phyloP scores from a whole-genome alignment of 257 asterid genomes.

The Salvia splendens region DNA sequence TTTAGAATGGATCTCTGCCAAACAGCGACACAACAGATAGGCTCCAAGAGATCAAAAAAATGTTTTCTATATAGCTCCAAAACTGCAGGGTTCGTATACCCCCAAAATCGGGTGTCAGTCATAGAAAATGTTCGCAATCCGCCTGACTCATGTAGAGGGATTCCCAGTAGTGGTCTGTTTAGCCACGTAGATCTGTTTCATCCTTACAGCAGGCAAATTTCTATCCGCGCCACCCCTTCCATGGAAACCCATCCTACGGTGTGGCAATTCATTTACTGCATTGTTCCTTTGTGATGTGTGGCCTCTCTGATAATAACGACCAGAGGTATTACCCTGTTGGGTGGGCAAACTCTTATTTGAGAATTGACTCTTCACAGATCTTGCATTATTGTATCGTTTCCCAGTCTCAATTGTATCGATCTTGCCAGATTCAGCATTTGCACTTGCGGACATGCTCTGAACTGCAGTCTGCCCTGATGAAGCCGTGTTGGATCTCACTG shows the following conservation, averaged over 20 bases:
- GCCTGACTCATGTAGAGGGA: conserved; percentile 44
- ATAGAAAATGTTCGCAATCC: conserved; percentile 12
- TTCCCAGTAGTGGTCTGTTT: conserved; percentile 61
- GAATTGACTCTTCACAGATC: conserved; percentile 45
- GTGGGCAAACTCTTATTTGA: conserved; percentile 51
- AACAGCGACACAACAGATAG: conserved; percentile 19
- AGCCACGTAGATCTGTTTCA: conserved; percentile 89
- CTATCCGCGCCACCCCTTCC: conserved; percentile 68
- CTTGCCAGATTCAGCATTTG: conserved; percentile 48
- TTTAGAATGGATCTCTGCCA: conserved; percentile 1
- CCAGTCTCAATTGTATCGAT: conserved; percentile 33
- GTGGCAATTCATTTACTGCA: conserved; percentile 63
- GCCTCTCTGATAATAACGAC: conserved; percentile 61
- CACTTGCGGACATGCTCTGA: conserved; percentile 45
- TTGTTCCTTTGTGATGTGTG: conserved; percentile 58
- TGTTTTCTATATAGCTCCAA: conserved; percentile 24
- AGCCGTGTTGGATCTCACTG: conserved; percentile 43
- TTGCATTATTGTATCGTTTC: conserved; percentile 43
- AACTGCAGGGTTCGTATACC: conserved; percentile 9
- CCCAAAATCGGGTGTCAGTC: conserved; percentile 31
- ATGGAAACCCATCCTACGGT: conserved; percentile 74
- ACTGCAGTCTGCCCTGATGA: conserved; percentile 43
- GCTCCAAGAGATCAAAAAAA: conserved; percentile 20
- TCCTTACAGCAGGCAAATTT: conserved; percentile 58
- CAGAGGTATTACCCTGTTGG: conserved; percentile 48